phyloP scores from a whole-genome alignment of 345 rosid genomes.

The Eucalyptus erythrocorys region DNA sequence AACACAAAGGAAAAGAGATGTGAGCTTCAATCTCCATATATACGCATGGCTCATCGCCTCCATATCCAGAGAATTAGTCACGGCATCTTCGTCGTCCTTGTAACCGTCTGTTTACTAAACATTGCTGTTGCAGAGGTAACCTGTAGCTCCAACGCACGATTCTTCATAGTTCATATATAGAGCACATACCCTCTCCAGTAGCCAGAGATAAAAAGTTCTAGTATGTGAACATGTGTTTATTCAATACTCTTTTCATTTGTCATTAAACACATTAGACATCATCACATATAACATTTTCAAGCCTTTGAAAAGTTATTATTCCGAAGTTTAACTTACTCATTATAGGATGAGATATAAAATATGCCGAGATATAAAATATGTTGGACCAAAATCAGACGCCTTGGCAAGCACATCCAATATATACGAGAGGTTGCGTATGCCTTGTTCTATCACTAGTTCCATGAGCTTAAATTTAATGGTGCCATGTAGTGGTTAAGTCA shows the following conservation, averaged over 20 bases:
- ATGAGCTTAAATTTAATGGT: background rate
- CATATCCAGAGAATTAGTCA: background rate
- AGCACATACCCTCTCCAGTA: background rate
- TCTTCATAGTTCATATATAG: background rate
- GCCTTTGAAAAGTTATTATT: too few species aligned
- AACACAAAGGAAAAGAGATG: background rate
- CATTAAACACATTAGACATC: background rate
- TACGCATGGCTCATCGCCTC: background rate
- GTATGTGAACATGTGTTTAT: too few species aligned
- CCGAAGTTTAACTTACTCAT: background rate
- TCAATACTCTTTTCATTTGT: background rate
- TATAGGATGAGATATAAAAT: background rate
- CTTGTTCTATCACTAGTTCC: background rate
- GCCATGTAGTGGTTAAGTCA: conserved; percentile 31
- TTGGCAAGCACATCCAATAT: background rate
- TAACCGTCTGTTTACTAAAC: background rate
- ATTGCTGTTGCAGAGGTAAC: background rate
- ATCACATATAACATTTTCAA: background rate
- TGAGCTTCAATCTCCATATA: background rate
- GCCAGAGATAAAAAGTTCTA: background rate
- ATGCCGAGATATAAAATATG: background rate
- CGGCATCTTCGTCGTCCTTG: background rate
- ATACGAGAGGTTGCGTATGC: background rate
- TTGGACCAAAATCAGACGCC: background rate
- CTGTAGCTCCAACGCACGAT: background rate